A percentile compares a stretch with the other conserved stretches of the same genome.
These are phyloP conservation scores for Hanseniaspora valbyensis DNA, from an alignment of 805 yeast species.

Conservation along the genomic window DNA sequence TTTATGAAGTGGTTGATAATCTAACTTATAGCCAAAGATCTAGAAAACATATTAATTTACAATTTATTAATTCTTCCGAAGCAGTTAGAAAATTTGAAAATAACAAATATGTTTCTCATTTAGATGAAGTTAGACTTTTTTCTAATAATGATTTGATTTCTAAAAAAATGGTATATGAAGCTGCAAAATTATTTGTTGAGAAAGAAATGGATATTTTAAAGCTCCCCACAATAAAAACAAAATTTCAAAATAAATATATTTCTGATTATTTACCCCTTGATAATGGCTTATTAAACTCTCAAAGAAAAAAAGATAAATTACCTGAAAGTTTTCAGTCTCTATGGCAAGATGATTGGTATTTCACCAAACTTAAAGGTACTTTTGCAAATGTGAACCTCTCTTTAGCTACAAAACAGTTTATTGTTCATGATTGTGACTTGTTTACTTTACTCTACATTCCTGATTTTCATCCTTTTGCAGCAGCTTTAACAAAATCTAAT, in stretches of 20 bases:
- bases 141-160: background rate
- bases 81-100: background rate
- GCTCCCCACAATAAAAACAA: background rate
- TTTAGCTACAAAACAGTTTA: constrained; percentile 4
- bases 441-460: constrained; percentile 25
- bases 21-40: background rate
- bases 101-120: background rate
- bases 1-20: background rate
- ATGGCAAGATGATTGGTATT: background rate
- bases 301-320: background rate
- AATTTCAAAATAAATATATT: background rate
- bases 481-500: constrained; percentile 24
- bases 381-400: background rate
- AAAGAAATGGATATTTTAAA: no score
- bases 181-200: background rate
- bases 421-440: constrained; percentile 21
- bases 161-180: background rate
- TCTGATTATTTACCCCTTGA: background rate
- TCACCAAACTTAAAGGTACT: background rate
- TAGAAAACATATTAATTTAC: background rate
- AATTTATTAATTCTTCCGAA: background rate
- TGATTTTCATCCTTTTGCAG: constrained; percentile 23
- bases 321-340: background rate
- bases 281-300: background rate
- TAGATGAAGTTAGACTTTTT: background rate